Conservation (phyloP, 2,329 filamentous ascomycete genomes). For the Monosporascus sp. region DNA sequence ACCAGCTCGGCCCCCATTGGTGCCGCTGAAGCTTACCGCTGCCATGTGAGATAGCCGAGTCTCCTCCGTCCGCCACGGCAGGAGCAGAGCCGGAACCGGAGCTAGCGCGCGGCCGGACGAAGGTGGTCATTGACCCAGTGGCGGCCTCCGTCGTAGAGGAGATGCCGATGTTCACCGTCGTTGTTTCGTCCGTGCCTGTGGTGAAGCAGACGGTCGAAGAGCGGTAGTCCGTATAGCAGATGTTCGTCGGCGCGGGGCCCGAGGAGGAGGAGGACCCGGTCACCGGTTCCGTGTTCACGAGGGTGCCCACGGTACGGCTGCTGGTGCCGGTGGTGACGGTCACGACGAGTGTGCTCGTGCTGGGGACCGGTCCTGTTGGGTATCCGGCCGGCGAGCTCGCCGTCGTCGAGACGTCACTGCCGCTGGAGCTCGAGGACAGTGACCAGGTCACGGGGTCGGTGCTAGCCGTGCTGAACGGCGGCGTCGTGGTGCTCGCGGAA, state of each 20-base stretch:
- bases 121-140: neutral
- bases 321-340: constrained; percentile 4
- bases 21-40: neutral
- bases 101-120: neutral
- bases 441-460: constrained; percentile 8
- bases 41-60: neutral
- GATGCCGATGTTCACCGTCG: too few relatives aligned
- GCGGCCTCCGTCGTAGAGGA: too few relatives aligned
- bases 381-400: constrained; percentile 1
- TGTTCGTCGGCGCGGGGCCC: neutral
- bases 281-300: constrained; percentile 7
- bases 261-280: neutral
- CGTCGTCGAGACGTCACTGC: neutral
- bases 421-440: neutral
- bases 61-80: neutral
- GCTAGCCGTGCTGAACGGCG: constrained; percentile 6
- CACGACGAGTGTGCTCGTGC: constrained; percentile 5
- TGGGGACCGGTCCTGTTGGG: constrained; percentile 1
- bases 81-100: neutral
- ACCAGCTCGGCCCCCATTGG: neutral
- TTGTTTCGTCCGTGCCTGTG: neutral
- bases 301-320: neutral
- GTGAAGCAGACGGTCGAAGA: neutral
- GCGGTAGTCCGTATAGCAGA: neutral
- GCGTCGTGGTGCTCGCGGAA: constrained; percentile 3